phyloP scores from a whole-genome alignment of 768 basidiomycete genomes.

The Mycena pura region DNA sequence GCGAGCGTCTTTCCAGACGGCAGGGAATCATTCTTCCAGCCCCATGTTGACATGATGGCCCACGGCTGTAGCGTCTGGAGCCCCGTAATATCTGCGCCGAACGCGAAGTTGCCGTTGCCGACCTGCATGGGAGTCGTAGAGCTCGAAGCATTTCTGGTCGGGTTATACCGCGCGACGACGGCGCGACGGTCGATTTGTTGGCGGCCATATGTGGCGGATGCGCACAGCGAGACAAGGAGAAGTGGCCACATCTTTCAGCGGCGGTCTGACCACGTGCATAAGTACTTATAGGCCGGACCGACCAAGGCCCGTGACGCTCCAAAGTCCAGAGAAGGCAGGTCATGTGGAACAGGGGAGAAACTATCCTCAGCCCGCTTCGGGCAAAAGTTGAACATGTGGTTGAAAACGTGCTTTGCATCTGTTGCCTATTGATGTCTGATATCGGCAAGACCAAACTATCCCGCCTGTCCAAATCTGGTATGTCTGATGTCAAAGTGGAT shows the following conservation, averaged over 20 bases:
- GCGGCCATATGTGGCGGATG: background rate
- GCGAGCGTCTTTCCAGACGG: slow-evolving; percentile 48
- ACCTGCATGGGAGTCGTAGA: slow-evolving; percentile 60
- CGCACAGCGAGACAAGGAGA: slow-evolving; percentile 6
- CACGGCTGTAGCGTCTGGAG: slow-evolving; percentile 64
- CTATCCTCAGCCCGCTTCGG: no score
- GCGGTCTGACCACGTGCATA: background rate
- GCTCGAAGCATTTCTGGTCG: slow-evolving; percentile 53
- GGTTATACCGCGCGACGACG: slow-evolving; percentile 58
- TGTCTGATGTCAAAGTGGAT: no score
- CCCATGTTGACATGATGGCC: slow-evolving; percentile 64
- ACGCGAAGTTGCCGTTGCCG: slow-evolving; percentile 69
- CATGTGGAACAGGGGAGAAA: no score
- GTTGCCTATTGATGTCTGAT: no score
- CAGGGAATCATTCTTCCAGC: slow-evolving; percentile 65
- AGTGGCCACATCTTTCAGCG: slow-evolving; percentile 13
- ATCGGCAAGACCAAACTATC: no score
- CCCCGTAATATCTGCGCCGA: slow-evolving; percentile 63
- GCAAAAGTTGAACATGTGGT: no score
- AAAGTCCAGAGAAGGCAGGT: no score
- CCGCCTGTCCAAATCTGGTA: no score
- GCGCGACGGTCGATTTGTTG: slow-evolving; percentile 48
- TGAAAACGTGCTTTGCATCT: no score
- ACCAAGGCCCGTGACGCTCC: no score
- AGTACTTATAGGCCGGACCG: no score